Base-by-base conservation (phyloP, 2,329 filamentous ascomycete species). In the Drechslerella dactyloides region DNA sequence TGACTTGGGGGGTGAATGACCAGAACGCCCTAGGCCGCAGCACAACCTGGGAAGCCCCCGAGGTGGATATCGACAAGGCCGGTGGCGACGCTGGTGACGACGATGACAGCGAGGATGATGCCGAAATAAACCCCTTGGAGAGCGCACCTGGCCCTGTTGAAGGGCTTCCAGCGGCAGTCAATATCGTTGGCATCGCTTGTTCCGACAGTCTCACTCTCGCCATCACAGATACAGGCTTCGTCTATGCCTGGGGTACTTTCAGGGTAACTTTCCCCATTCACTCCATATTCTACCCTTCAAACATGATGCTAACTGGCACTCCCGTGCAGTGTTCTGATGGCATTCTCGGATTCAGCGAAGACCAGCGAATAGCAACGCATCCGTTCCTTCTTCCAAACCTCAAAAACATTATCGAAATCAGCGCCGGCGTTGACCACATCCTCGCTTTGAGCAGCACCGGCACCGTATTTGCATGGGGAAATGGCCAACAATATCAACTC, bases 1-100 rank as follows among this genome's bases (percentile, higher is more conserved):
- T 91, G 60, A 92, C 90, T 27, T 96, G 91, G 91, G 91, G 91
- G 60, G 90, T 94, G 75, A 94, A 94, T 78, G 91, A 96, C 77
- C 87, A 92, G 77, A 89, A 89, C 74, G 90, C 91, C 7, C 84
- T 96, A 40, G 91, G 91, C 46, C 84, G 91, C 77, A 85, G 90
- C 77, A 93, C 89, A 1, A 81, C 81, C 11, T 89, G 87, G 84
- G 85, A 88, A 1, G 88, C 88, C 54, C 86, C 86, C 17, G 79
- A 85, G 30, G 83, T 85, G 63, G 84, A 86, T 60, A 82, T 83
- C 13, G 85, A 85, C 19, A 84, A 83, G 7, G 83, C 82, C 7
- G 82, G 82, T 52, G 83, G 84, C 30, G 85, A 86, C 13, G 78
- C n/a, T n/a, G n/a, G n/a, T n/a, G n/a, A 74, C n/a, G 78, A 79